phyloP scores from a whole-genome alignment of 2,329 filamentous ascomycete species.

The Ophiocordyceps camponoti-leonardi region DNA sequence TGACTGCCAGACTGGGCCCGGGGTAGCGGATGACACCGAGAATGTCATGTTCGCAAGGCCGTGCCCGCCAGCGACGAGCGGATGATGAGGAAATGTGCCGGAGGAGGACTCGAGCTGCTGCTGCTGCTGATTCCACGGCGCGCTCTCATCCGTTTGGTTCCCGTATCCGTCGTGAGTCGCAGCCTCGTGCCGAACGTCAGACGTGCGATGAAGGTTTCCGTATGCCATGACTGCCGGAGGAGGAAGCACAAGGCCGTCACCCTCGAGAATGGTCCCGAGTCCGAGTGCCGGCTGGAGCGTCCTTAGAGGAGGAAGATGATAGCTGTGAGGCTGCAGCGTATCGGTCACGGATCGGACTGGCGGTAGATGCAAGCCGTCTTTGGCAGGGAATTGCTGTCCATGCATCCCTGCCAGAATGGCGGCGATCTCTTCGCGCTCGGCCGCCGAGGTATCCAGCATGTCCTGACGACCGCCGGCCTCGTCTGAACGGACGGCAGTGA shows the following conservation, averaged over 20 bases:
- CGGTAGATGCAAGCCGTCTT: not conserved
- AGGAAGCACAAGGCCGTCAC: not conserved
- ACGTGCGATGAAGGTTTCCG: not conserved
- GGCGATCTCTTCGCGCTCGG: not conserved
- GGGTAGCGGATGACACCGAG: no score
- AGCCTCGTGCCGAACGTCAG: not conserved
- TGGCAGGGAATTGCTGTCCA: not conserved
- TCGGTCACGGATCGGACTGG: not conserved
- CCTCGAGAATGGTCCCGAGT: not conserved
- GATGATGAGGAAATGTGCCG: not conserved
- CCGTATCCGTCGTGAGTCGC: no score
- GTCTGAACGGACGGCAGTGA: not conserved
- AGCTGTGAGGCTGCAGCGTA: not conserved
- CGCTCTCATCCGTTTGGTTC: not conserved
- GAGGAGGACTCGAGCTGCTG: not conserved
- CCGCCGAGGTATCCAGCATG: not conserved
- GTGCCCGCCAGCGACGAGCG: not conserved
- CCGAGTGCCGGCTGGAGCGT: not conserved
- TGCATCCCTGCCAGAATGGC: constrained; percentile 2
- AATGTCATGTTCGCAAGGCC: not conserved
- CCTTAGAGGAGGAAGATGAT: constrained; percentile 1
- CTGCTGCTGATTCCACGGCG: not conserved
- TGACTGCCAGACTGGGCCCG: not conserved
- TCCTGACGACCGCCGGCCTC: not conserved
- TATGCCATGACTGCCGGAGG: not conserved